Percentiles rank a stretch among this genome's conserved stretches.
Conservation (phyloP, 345 rosid genomes). For the Microthlaspi erraticum region DNA sequence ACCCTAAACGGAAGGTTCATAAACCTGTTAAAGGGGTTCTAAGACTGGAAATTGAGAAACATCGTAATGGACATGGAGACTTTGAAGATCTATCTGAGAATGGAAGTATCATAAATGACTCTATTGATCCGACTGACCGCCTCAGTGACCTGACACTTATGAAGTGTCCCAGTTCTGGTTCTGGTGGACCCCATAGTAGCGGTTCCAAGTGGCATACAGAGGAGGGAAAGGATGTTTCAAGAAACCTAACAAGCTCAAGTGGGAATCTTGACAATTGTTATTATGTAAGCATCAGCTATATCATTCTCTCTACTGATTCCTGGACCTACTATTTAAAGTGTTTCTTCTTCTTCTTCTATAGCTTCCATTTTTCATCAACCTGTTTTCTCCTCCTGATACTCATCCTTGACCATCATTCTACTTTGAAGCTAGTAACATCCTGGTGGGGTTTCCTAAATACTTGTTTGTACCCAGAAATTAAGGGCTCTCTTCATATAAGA, state of each 20-base stretch:
- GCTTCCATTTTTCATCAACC: slow-evolving; percentile 21
- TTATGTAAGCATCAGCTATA: slow-evolving; percentile 61
- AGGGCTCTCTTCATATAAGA: slow-evolving; percentile 3
- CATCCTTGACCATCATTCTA: slow-evolving; percentile 33
- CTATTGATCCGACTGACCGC: slow-evolving; percentile 70
- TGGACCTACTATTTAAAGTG: slow-evolving; percentile 5
- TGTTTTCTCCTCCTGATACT: slow-evolving; percentile 23
- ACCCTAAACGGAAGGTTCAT: slow-evolving; percentile 90
- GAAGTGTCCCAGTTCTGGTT: slow-evolving; percentile 73
- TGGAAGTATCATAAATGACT: slow-evolving; percentile 88
- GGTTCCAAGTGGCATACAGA: slow-evolving; percentile 56
- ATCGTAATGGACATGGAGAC: slow-evolving; percentile 68
- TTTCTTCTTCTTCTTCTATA: slow-evolving; percentile 23
- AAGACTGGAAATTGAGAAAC: slow-evolving; percentile 94
- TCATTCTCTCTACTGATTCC: slow-evolving; percentile 22
- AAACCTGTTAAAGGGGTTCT: slow-evolving; percentile 94
- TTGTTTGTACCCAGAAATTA: slow-evolving; percentile 28
- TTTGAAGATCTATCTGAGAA: slow-evolving; percentile 81
- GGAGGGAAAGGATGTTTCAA: slow-evolving; percentile 70
- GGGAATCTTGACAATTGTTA: slow-evolving; percentile 60
- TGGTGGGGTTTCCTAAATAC: slow-evolving; percentile 21
- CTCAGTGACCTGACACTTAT: slow-evolving; percentile 56
- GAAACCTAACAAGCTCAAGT: slow-evolving; percentile 59
- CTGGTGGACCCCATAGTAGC: slow-evolving; percentile 66
- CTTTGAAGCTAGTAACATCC: slow-evolving; percentile 25